Percentiles rank a stretch among this genome's conserved stretches.
Conservation (phyloP, 345 rosid species). For the Stellera chamaejasme region DNA sequence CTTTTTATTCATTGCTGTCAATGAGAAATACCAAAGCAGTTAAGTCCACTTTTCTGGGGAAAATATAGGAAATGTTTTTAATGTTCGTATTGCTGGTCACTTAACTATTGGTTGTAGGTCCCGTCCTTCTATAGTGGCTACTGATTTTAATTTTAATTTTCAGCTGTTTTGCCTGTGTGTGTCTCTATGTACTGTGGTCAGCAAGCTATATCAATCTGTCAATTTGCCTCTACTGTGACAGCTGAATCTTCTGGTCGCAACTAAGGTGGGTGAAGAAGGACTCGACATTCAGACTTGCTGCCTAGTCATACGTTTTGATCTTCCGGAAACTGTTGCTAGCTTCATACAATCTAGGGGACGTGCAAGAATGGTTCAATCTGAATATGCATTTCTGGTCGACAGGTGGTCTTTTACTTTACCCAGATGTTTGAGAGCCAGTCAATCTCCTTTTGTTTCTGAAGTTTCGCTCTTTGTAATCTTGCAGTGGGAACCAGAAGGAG, state of each 20-base stretch:
- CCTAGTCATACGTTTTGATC: conserved; percentile 91
- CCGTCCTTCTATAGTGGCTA: not conserved
- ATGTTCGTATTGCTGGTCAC: not conserved
- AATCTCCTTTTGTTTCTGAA: conserved; percentile 6
- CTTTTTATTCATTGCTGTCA: not conserved
- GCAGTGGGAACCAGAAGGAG: conserved; percentile 71
- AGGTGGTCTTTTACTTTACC: conserved; percentile 31
- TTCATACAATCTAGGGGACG: conserved; percentile 99
- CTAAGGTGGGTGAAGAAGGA: conserved; percentile 98
- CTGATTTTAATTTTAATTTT: not conserved
- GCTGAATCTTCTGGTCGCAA: conserved; percentile 93
- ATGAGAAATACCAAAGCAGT: not conserved
- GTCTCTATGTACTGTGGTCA: not conserved
- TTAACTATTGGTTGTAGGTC: conserved; percentile 2
- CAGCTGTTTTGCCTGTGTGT: not conserved
- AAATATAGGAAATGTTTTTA: conserved; percentile 4
- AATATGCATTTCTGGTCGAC: conserved; percentile 91
- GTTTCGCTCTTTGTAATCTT: conserved; percentile 18
- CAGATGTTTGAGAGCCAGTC: conserved; percentile 11
- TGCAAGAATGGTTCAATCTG: conserved; percentile 90
- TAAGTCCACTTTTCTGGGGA: not conserved
- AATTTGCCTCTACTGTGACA: conserved; percentile 25
- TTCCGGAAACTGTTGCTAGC: conserved; percentile 93
- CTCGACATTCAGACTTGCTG: conserved; percentile 97
- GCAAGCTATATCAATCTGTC: not conserved